Evolutionary conservation across 768 basidiomycete genomes (phyloP), one percentile per base, ranked within the genome.

Genomic region (Leucosporidium creatinivorum): DNA sequence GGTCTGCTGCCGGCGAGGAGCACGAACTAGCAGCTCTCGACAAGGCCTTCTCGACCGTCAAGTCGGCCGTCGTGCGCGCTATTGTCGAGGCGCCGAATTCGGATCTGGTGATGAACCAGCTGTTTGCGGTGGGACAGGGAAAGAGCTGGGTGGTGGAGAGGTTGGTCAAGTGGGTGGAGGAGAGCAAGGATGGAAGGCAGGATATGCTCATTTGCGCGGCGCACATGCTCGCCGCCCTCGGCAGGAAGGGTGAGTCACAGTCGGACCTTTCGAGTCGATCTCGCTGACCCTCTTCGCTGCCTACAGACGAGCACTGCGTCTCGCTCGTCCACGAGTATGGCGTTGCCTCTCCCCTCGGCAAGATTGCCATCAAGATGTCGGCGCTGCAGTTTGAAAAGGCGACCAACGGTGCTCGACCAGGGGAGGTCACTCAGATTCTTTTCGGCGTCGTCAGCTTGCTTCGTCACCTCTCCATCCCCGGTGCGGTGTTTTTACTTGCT

Each of bases 381-480:
- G 13, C 88, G 91, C 75, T 81, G 90, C 76, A 89, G 39, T 36
- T 62, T 9, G 31, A 54, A 26, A 49, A 44, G 1, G 49, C 51
- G 21, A 21, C 39, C 36, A 44, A 44, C 39, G 39, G 39, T 13
- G 36, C 25, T 6, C 55, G 63, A 12, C 68, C 72, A 30, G 66
- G 72, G 8, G 73, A 75, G 58, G 65, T 68, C 33, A 73, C 74
- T 10, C 77, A 92, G 77, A 81, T 93, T 68, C 91, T 93, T 77
- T 93, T 97, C 74, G 91, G 89, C 21, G 84, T 89, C 65, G 81
- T 94, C 30, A 91, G 91, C 31, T 80, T 98, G 48, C 81, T 97
- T 51, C 89, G 91, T 76, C 89, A 97, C 76, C 81, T 99, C 3
- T 85, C 91, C 3, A 75, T 80, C 10, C 76, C 79, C 0, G 66